Conservation (phyloP, 441 rosid genomes). For the Adansonia grandidieri region DNA sequence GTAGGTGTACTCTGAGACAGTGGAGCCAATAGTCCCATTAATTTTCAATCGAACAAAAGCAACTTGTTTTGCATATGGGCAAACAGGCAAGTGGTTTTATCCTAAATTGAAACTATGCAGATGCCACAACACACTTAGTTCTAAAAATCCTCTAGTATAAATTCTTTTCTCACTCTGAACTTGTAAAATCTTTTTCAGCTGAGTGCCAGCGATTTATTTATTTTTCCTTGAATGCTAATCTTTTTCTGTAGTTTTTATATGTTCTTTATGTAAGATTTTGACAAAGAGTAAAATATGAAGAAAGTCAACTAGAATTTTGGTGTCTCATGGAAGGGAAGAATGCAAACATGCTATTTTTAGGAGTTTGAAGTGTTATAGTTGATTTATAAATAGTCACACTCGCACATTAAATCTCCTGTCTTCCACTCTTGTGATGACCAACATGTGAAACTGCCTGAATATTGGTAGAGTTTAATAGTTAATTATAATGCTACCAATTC, state of each 20-base stretch:
- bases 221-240: background rate
- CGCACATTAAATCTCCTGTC: background rate
- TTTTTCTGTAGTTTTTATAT: background rate
- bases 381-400: conserved; percentile 5
- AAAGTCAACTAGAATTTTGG: background rate
- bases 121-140: background rate
- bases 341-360: background rate
- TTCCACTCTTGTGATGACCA: background rate
- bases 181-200: background rate
- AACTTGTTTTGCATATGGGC: conserved; percentile 93
- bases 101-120: background rate
- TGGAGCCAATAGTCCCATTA: conserved; percentile 85
- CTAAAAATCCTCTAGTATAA: background rate
- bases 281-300: background rate
- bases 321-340: background rate
- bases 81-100: conserved; percentile 59
- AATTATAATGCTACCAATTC: background rate
- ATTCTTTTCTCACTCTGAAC: background rate
- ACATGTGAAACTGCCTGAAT: background rate
- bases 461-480: background rate
- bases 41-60: conserved; percentile 86
- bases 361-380: background rate
- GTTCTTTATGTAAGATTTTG: background rate
- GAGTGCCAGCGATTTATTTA: background rate
- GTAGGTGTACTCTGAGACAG: conserved; percentile 83